phyloP scores from a whole-genome alignment of 169 alveolate genomes.

The Eimeria brunetti region DNA sequence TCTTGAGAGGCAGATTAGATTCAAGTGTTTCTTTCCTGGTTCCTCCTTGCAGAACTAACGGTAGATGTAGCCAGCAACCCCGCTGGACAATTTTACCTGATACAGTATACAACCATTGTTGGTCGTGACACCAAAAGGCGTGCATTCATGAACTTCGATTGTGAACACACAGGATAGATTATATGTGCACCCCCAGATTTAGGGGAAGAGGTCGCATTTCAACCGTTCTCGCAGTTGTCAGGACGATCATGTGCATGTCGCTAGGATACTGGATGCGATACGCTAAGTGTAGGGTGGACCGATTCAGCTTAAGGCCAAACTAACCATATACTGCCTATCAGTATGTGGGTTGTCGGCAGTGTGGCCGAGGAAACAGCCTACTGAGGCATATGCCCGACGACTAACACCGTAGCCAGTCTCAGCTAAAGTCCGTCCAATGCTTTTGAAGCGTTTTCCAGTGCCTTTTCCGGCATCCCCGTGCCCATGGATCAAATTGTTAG shows the following conservation, averaged over 20 bases:
- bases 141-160: no score
- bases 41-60: no score
- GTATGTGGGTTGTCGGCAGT: neutral
- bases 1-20: neutral
- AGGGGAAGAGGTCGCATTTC: no score
- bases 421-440: neutral
- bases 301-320: neutral
- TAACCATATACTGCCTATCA: neutral
- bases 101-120: no score
- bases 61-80: no score
- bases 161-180: no score
- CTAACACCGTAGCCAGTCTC: neutral
- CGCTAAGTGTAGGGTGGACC: neutral
- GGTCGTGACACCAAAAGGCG: no score
- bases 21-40: neutral
- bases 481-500: neutral
- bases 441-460: neutral
- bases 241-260: neutral
- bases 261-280: neutral
- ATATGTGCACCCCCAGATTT: no score
- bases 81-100: no score
- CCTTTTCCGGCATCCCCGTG: neutral
- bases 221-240: neutral
- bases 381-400: neutral
- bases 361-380: neutral